phyloP scores from a whole-genome alignment of 179 eudicot species.

The Spergularia azorica region DNA sequence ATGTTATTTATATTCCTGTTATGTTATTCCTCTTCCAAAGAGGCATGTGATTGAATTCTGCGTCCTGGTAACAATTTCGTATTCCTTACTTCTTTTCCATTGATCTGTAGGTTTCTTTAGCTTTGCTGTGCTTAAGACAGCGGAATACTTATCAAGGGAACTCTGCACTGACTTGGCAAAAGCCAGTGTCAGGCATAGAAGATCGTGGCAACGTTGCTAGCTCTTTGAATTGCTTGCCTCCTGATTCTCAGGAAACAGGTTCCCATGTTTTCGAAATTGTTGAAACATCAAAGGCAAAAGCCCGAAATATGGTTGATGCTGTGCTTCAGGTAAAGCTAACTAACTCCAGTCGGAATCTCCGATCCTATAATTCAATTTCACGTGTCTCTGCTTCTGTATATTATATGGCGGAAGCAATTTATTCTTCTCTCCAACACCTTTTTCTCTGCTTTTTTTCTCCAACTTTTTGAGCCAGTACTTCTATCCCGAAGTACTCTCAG shows the following conservation, averaged over 20 bases:
- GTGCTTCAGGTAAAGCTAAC: slow-evolving; percentile 72
- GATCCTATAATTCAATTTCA: neutral
- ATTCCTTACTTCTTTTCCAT: slow-evolving; percentile 13
- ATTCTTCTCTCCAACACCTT: neutral
- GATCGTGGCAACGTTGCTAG: slow-evolving; percentile 41
- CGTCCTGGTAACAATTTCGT: neutral
- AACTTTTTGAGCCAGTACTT: neutral
- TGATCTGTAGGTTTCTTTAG: slow-evolving; percentile 70
- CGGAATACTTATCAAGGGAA: slow-evolving; percentile 82
- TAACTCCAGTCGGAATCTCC: neutral
- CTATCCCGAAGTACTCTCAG: neutral
- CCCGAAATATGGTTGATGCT: slow-evolving; percentile 77
- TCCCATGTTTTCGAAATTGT: slow-evolving; percentile 73
- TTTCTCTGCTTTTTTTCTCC: neutral
- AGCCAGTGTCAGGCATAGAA: slow-evolving; percentile 38
- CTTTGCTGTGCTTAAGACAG: slow-evolving; percentile 71
- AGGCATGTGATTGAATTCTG: neutral
- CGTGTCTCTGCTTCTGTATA: neutral
- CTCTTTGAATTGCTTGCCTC: slow-evolving; percentile 43
- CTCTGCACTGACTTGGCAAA: slow-evolving; percentile 46
- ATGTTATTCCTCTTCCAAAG: neutral
- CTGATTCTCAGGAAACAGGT: slow-evolving; percentile 57
- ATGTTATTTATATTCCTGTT: slow-evolving; percentile 15
- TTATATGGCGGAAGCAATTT: neutral
- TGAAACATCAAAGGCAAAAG: slow-evolving; percentile 82